phyloP scores from a whole-genome alignment of 345 rosid genomes.

The Anacardium occidentale region DNA sequence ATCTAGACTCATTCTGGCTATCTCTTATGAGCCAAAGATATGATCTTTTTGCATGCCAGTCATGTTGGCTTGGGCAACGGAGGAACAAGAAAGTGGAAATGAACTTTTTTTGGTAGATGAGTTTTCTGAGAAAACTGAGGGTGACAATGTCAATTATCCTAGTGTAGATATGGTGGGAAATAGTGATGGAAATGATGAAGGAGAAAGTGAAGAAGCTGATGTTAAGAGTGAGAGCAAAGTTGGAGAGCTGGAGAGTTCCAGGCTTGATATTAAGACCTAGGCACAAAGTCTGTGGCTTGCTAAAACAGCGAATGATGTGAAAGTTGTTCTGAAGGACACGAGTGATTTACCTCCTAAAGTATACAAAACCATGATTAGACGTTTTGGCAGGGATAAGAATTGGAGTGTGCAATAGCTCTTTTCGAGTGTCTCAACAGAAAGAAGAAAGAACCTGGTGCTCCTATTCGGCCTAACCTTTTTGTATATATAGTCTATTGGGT shows the following conservation, averaged over 20 bases:
- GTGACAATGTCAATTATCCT: conserved; percentile 23
- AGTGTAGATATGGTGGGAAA: conserved; percentile 25
- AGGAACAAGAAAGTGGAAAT: conserved; percentile 50
- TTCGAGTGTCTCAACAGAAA: conserved; percentile 82
- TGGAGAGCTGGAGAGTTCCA: conserved; percentile 27
- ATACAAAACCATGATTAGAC: conserved; percentile 61
- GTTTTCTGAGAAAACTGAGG: conserved; percentile 19
- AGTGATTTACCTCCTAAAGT: conserved; percentile 68
- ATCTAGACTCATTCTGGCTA: conserved; percentile 28
- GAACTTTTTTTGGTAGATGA: conserved; percentile 36
- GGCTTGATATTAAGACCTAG: conserved; percentile 56
- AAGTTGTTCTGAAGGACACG: conserved; percentile 63
- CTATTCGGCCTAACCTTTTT: conserved; percentile 61
- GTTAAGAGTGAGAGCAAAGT: conserved; percentile 16
- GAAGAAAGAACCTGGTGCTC: conserved; percentile 58
- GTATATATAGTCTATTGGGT: conserved; percentile 72
- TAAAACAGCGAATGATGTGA: conserved; percentile 71
- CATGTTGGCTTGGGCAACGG: conserved; percentile 53
- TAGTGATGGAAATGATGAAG: conserved; percentile 21
- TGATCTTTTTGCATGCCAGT: conserved; percentile 31
- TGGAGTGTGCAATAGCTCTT: conserved; percentile 66
- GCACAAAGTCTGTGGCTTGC: conserved; percentile 55
- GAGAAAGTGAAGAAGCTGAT: conserved; percentile 14
- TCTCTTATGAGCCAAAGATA: conserved; percentile 35
- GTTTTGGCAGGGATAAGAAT: conserved; percentile 64